phyloP scores from a whole-genome alignment of 1,284 basidiomycete genomes.

The Irpex lacteus region DNA sequence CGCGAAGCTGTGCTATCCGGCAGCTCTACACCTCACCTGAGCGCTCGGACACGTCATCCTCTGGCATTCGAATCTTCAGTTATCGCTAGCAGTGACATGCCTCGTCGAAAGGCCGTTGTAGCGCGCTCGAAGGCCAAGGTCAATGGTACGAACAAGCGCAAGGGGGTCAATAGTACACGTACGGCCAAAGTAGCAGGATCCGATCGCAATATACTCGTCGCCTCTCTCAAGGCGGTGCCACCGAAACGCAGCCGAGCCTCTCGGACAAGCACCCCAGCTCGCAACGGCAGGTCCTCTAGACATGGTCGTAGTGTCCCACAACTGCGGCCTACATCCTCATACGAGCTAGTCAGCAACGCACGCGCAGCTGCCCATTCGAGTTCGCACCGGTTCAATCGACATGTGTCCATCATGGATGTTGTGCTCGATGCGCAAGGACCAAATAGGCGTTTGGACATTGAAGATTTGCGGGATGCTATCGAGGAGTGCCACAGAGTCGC shows the following conservation, averaged over 20 bases:
- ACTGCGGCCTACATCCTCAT: constrained; percentile 16
- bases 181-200: neutral
- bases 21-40: neutral
- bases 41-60: neutral
- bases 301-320: neutral
- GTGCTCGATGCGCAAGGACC: constrained; percentile 23
- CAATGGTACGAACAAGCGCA: constrained; percentile 1
- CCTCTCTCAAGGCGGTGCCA: neutral
- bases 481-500: constrained; percentile 19
- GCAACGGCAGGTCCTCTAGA: neutral
- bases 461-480: constrained; percentile 26
- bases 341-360: neutral
- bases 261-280: neutral
- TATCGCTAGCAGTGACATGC: neutral
- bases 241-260: neutral
- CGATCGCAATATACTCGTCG: neutral
- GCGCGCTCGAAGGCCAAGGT: neutral
- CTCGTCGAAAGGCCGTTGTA: neutral
- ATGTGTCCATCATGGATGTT: constrained; percentile 28
- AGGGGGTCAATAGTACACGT: neutral
- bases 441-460: constrained; percentile 22
- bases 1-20: neutral
- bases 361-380: constrained; percentile 10
- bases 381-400: constrained; percentile 14
- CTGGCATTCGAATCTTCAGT: neutral